These are phyloP conservation scores for Aciculosporium take DNA, from an alignment of 2,329 filamentous ascomycete species.

Conservation along the genomic window DNA sequence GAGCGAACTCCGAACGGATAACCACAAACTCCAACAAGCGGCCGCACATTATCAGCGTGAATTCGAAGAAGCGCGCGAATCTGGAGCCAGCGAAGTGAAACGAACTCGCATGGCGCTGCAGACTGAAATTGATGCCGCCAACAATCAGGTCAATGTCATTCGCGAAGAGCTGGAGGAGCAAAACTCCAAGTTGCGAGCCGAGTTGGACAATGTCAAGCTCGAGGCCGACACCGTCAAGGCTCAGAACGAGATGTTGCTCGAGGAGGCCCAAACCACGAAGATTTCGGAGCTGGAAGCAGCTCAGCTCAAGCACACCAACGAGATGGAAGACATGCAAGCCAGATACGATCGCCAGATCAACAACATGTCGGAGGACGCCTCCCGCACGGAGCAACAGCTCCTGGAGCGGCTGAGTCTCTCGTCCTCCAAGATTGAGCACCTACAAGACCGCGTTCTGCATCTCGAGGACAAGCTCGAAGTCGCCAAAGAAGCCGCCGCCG, in stretches of 20 bases:
- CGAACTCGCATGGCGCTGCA: slow-evolving; percentile 67
- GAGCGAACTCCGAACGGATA: slow-evolving; percentile 47
- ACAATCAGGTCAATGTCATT: slow-evolving; percentile 71
- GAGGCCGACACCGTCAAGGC: slow-evolving; percentile 71
- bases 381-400: slow-evolving; percentile 65
- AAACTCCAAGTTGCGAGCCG: slow-evolving; percentile 53
- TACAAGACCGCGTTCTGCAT: slow-evolving; percentile 71
- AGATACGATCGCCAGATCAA: slow-evolving; percentile 61
- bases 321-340: slow-evolving; percentile 59
- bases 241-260: slow-evolving; percentile 69
- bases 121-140: slow-evolving; percentile 67
- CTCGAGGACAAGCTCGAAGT: slow-evolving; percentile 87
- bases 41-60: slow-evolving; percentile 63
- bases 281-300: slow-evolving; percentile 38
- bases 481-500: slow-evolving; percentile 71
- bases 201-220: slow-evolving; percentile 64
- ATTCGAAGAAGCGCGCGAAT: slow-evolving; percentile 70
- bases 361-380: slow-evolving; percentile 66
- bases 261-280: slow-evolving; percentile 62
- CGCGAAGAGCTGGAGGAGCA: slow-evolving; percentile 73
- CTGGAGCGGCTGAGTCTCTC: slow-evolving; percentile 70
- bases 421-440: slow-evolving; percentile 69
- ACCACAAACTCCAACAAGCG: slow-evolving; percentile 56
- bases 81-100: slow-evolving; percentile 65
- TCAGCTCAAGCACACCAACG: slow-evolving; percentile 47